Evolutionary conservation across 2,329 filamentous ascomycete genomes (phyloP).

Genomic region (Calonectria hawksworthii): DNA sequence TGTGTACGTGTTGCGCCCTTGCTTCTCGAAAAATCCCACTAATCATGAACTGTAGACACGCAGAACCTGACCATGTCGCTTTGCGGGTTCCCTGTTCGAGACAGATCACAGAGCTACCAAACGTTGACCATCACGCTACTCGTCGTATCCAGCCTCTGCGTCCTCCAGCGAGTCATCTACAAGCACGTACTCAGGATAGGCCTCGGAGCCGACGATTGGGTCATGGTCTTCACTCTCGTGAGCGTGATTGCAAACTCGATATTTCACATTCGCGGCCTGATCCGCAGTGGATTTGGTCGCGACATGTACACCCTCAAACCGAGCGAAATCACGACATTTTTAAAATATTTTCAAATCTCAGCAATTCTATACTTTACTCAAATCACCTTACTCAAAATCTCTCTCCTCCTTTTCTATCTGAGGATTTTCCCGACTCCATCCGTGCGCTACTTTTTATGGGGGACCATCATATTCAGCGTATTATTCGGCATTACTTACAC

Average conservation of each 20-base stretch:
- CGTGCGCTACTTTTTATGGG: background rate
- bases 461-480: background rate
- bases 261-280: background rate
- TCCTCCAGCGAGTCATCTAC: background rate
- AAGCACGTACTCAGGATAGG: conserved; percentile 55
- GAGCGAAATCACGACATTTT: background rate
- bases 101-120: background rate
- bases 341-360: background rate
- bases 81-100: background rate
- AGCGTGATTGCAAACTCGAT: background rate
- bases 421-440: background rate
- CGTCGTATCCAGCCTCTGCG: background rate
- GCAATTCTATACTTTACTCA: background rate
- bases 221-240: background rate
- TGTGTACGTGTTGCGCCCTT: background rate
- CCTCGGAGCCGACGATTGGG: background rate
- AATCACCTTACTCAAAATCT: conserved; percentile 1
- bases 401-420: background rate
- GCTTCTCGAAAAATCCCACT: background rate
- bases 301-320: background rate
- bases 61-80: conserved; percentile 2
- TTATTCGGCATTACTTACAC: conserved; percentile 58
- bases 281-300: background rate
- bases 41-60: background rate
- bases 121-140: background rate